A percentile compares a stretch with the other conserved stretches of the same genome.
Evolutionary conservation across 352 stramenopile species (phyloP).

Genomic region (Phytophthora idaei): DNA sequence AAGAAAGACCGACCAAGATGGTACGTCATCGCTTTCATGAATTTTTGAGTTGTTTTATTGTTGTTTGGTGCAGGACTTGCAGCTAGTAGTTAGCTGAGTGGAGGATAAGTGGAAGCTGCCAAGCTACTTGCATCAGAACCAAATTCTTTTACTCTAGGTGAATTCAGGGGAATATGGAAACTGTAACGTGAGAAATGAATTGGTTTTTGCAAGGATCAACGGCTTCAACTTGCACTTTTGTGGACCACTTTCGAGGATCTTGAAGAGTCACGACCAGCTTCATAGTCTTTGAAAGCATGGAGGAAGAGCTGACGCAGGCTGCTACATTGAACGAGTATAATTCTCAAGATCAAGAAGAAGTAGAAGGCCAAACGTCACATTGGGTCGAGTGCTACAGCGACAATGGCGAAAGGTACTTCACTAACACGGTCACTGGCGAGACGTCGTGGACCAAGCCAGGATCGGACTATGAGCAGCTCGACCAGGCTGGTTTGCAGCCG

Average conservation of each 20-base stretch:
- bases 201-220: neutral
- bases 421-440: conserved; percentile 46
- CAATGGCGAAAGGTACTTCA: conserved; percentile 53
- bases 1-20: neutral
- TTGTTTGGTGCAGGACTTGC: neutral
- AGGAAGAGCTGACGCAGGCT: conserved; percentile 10
- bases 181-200: neutral
- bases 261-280: neutral
- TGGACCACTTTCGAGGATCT: neutral
- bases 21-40: neutral
- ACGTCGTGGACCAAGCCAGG: conserved; percentile 48
- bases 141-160: neutral
- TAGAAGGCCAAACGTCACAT: neutral
- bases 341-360: neutral
- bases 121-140: neutral
- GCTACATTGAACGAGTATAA: conserved; percentile 5
- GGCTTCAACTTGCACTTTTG: neutral
- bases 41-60: conserved; percentile 1
- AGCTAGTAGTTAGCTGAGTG: neutral
- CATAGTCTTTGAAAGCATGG: conserved; percentile 6
- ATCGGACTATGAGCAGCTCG: conserved; percentile 11
- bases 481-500: conserved; percentile 6
- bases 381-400: conserved; percentile 52
- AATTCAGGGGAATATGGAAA: neutral
- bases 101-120: neutral